Evolutionary conservation across 257 asterid genomes (phyloP).

Genomic region (Prunella vulgaris): DNA sequence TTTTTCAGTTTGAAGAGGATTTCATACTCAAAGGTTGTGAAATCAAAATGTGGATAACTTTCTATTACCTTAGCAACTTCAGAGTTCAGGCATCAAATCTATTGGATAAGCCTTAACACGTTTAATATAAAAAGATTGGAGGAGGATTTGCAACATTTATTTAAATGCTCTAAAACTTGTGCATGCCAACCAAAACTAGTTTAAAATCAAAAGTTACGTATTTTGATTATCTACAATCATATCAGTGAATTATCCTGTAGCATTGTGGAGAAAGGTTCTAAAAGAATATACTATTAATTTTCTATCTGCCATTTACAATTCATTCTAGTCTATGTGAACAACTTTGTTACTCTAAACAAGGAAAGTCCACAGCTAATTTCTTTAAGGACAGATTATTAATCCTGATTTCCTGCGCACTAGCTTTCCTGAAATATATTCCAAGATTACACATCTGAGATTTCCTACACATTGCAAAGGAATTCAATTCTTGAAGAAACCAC

Average conservation of each 20-base stretch:
- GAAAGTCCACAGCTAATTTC: background rate
- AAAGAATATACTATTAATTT: background rate
- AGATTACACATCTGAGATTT: background rate
- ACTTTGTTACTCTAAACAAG: background rate
- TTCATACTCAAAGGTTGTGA: slow-evolving; percentile 4
- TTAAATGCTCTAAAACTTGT: background rate
- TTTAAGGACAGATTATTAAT: background rate
- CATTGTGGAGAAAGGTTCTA: background rate
- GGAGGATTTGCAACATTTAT: background rate
- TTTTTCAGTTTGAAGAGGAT: background rate
- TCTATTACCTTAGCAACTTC: background rate
- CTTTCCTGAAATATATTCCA: background rate
- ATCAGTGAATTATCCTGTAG: background rate
- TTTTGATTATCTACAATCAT: background rate
- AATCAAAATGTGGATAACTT: background rate
- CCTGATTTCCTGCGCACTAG: background rate
- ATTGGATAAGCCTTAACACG: background rate
- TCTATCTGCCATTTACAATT: background rate
- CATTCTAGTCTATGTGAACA: background rate
- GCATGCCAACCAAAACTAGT: background rate
- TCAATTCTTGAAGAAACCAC: background rate
- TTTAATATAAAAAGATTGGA: no score
- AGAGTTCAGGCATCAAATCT: background rate
- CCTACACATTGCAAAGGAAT: background rate
- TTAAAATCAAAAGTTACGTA: background rate